Conservation (phyloP, 2,329 filamentous ascomycete genomes). For the Paracamarosporium sp. region DNA sequence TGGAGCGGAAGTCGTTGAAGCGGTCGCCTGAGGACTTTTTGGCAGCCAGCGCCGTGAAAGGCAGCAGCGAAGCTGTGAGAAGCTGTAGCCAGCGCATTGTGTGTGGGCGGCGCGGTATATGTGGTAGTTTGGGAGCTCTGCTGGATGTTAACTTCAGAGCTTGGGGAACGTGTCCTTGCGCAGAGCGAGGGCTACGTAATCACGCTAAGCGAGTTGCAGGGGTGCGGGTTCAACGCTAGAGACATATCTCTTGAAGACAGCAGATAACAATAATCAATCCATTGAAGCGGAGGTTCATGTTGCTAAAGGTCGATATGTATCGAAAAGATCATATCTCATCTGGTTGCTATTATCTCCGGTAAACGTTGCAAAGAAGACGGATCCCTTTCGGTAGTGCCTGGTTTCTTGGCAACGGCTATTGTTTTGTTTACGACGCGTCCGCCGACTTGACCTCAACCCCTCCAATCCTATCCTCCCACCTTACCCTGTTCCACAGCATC, state of each 20-base stretch:
- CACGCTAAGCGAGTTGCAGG: conserved; percentile 20
- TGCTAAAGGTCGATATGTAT: neutral
- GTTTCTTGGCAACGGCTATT: conserved; percentile 21
- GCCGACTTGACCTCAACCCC: conserved; percentile 21
- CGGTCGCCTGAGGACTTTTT: conserved; percentile 69
- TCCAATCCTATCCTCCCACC: conserved; percentile 21
- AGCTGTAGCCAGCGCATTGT: conserved; percentile 72
- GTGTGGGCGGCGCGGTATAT: conserved; percentile 27
- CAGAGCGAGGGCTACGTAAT: conserved; percentile 35
- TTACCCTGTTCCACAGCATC: conserved; percentile 16
- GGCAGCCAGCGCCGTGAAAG: conserved; percentile 66
- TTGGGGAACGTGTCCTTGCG: conserved; percentile 42
- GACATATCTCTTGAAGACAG: neutral
- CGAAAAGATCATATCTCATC: neutral
- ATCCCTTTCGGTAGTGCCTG: neutral
- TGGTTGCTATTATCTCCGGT: neutral
- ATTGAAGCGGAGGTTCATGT: neutral
- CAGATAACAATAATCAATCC: neutral
- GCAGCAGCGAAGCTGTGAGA: conserved; percentile 68
- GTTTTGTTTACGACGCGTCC: conserved; percentile 46
- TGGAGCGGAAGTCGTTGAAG: conserved; percentile 74
- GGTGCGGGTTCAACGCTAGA: neutral
- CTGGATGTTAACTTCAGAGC: conserved; percentile 16
- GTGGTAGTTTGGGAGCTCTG: conserved; percentile 28
- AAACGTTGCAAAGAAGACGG: neutral